Evolutionary conservation across 129 eudicot species (phyloP).

Genomic region (Dittrichia graveolens): DNA sequence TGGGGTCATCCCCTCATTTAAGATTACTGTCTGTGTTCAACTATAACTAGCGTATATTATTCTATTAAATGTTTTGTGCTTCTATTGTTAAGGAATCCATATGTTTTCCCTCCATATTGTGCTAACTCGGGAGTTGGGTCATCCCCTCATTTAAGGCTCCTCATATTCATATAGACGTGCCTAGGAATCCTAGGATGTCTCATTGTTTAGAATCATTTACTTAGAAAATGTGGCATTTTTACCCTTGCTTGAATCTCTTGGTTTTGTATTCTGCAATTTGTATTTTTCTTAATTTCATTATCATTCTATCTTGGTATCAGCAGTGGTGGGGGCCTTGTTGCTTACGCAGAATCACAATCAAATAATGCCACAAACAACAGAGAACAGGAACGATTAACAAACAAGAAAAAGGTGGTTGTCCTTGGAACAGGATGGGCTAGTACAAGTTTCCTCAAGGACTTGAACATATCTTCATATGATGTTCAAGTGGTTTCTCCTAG

Average conservation of each 20-base stretch:
- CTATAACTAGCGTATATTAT: background rate
- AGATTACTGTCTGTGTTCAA: too few species aligned
- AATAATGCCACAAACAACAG: slow-evolving; percentile 25
- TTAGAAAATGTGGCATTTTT: background rate
- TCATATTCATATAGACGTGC: background rate
- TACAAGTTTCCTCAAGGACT: slow-evolving; percentile 75
- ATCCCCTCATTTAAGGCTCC: background rate
- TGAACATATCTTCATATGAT: slow-evolving; percentile 74
- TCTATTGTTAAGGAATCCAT: background rate
- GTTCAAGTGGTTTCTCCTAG: slow-evolving; percentile 95
- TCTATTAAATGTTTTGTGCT: background rate
- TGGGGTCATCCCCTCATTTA: background rate
- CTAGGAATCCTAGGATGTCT: too few species aligned
- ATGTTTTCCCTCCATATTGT: background rate
- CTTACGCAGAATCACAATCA: slow-evolving; percentile 62
- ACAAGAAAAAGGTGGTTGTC: slow-evolving; percentile 72
- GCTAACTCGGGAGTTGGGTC: background rate
- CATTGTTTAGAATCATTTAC: too few species aligned
- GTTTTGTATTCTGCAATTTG: background rate
- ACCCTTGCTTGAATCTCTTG: background rate
- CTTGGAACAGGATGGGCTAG: slow-evolving; percentile 99
- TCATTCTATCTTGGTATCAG: slow-evolving; percentile 25
- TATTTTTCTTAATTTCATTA: background rate
- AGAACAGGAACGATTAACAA: slow-evolving; percentile 27
- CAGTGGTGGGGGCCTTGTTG: slow-evolving; percentile 79